These are phyloP conservation scores for Naumovozyma castellii DNA, from an alignment of 805 yeast species.

Conservation along the genomic window DNA sequence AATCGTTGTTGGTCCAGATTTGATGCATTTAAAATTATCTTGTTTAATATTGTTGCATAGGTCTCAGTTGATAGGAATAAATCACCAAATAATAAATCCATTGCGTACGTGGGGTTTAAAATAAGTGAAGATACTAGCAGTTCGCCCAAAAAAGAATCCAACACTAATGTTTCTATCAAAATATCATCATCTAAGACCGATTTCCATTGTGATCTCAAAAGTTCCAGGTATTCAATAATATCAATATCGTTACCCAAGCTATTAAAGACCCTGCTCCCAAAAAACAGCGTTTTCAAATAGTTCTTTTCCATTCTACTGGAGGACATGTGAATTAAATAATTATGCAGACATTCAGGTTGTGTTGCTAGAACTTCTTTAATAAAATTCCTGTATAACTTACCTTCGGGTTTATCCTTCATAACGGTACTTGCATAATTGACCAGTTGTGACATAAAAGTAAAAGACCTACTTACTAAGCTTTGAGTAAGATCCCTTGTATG, in stretches of 20 bases:
- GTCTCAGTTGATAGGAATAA: constrained; percentile 9
- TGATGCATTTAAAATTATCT: constrained; percentile 8
- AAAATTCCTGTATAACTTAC: constrained; percentile 8
- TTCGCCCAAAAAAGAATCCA: constrained; percentile 5
- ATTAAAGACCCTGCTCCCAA: constrained; percentile 29
- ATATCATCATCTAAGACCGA: constrained; percentile 5
- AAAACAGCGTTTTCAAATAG: constrained; percentile 17
- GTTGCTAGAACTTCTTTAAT: constrained; percentile 9
- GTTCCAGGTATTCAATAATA: constrained; percentile 16
- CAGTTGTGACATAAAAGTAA: constrained; percentile 15
- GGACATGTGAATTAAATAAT: constrained; percentile 6
- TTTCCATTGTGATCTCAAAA: constrained; percentile 16
- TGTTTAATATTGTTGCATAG: constrained; percentile 6
- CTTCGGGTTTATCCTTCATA: constrained; percentile 2
- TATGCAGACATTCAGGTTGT: constrained; percentile 7
- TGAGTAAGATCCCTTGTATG: constrained; percentile 4
- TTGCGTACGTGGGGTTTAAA: constrained; percentile 13
- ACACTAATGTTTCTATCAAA: background rate
- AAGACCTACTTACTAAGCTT: constrained; percentile 7
- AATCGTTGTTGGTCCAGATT: constrained; percentile 13
- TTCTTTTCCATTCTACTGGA: background rate
- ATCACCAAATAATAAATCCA: constrained; percentile 12
- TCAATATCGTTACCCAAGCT: constrained; percentile 11
- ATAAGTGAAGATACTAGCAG: constrained; percentile 10
- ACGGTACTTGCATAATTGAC: constrained; percentile 7